These are phyloP conservation scores for Nakaseomyces kungkrabaensis DNA, from an alignment of 1,139 yeast species.

Conservation along the genomic window DNA sequence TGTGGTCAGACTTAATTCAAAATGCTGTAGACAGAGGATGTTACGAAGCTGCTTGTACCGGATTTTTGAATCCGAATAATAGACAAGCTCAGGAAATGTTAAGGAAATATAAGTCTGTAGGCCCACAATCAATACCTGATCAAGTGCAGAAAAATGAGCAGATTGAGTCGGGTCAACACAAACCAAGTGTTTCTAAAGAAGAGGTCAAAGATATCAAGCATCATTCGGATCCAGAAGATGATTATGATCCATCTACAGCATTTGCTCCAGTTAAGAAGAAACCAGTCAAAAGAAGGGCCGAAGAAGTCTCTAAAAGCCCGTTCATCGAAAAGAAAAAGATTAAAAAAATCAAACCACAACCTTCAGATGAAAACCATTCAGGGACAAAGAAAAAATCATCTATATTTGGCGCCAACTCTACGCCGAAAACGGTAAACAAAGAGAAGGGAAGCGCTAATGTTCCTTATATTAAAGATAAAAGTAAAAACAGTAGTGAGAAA, in stretches of 20 bases:
- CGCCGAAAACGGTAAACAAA: conserved; percentile 1
- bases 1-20: conserved; percentile 58
- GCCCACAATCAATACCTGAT: no score
- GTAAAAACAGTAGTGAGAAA: conserved; percentile 4
- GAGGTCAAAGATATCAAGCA: neutral
- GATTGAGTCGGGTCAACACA: no score
- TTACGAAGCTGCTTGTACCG: conserved; percentile 28
- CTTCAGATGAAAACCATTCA: conserved; percentile 5
- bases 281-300: conserved; percentile 1
- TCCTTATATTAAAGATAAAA: conserved; percentile 16
- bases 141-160: no score
- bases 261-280: conserved; percentile 1
- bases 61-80: conserved; percentile 24
- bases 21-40: conserved; percentile 50
- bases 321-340: conserved; percentile 1
- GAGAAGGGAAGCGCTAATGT: conserved; percentile 1
- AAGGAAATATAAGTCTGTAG: conserved; percentile 17
- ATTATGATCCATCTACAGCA: conserved; percentile 2
- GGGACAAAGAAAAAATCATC: conserved; percentile 28
- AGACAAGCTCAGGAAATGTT: conserved; percentile 10
- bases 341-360: conserved; percentile 1
- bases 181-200: no score
- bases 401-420: conserved; percentile 21
- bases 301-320: neutral
- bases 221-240: conserved; percentile 2